phyloP scores from a whole-genome alignment of 1,284 basidiomycete genomes.

The Boletellus deceptivus region DNA sequence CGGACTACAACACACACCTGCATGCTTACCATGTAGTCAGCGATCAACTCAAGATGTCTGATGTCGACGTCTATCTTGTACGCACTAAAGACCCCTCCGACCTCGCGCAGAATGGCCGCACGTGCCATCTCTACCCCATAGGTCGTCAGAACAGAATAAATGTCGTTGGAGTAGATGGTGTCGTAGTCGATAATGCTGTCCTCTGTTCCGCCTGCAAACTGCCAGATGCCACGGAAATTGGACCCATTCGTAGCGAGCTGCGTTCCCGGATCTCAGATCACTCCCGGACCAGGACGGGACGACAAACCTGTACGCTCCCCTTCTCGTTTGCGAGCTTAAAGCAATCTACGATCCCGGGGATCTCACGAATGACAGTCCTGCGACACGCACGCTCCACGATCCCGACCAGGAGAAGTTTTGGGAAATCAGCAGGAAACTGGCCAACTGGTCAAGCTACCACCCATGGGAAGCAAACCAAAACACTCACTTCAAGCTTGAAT shows the following conservation, averaged over 20 bases:
- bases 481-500: constrained; percentile 78
- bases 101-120: constrained; percentile 87
- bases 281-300: not conserved
- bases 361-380: constrained; percentile 84
- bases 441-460: constrained; percentile 2
- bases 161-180: constrained; percentile 91
- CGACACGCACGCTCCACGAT: constrained; percentile 85
- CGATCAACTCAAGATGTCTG: constrained; percentile 95
- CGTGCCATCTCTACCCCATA: constrained; percentile 99
- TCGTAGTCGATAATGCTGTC: constrained; percentile 79
- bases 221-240: constrained; percentile 91
- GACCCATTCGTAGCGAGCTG: constrained; percentile 87
- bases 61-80: constrained; percentile 97
- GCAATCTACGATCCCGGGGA: constrained; percentile 82
- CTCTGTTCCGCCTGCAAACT: constrained; percentile 65
- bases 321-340: constrained; percentile 59
- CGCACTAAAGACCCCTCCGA: constrained; percentile 90
- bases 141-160: constrained; percentile 87
- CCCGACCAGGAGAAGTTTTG: constrained; percentile 90
- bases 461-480: not conserved
- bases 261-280: constrained; percentile 4
- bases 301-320: constrained; percentile 50
- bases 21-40: constrained; percentile 91
- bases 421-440: constrained; percentile 70
- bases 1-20: not conserved